Evolutionary conservation across 768 basidiomycete genomes (phyloP).

Genomic region (Phylloporus sp.): DNA sequence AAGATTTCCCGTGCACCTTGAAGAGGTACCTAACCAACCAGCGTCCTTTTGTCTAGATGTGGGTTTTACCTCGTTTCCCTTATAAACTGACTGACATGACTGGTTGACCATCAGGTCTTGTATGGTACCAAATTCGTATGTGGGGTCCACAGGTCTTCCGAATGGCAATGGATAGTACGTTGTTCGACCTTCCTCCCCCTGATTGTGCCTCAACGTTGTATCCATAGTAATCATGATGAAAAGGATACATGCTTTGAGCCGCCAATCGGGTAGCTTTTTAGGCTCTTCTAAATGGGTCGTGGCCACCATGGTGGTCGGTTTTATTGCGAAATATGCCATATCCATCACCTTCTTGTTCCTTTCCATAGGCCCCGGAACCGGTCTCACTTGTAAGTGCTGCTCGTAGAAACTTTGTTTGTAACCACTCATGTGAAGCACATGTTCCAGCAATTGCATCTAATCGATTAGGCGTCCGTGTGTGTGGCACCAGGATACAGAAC

Average conservation of each 20-base stretch:
- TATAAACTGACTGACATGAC: not conserved
- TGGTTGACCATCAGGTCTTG: constrained; percentile 8
- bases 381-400: constrained; percentile 2
- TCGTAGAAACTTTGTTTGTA: not conserved
- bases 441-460: not conserved
- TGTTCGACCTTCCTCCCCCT: not conserved
- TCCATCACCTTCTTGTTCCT: constrained; percentile 9
- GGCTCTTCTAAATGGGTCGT: constrained; percentile 6
- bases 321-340: constrained; percentile 3
- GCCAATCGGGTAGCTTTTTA: constrained; percentile 1
- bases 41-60: constrained; percentile 8
- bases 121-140: constrained; percentile 9
- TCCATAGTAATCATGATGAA: constrained; percentile 19
- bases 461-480: not conserved
- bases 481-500: not conserved
- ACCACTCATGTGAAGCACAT: not conserved
- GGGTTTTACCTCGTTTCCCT: not conserved
- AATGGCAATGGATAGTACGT: constrained; percentile 18
- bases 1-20: not conserved
- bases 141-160: constrained; percentile 15
- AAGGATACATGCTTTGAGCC: constrained; percentile 14
- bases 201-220: not conserved
- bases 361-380: constrained; percentile 8
- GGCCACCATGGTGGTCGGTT: constrained; percentile 1
- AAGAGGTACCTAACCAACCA: not conserved